Conservation (phyloP, 2,329 filamentous ascomycete species). For the Botryosphaeria dothidea region DNA sequence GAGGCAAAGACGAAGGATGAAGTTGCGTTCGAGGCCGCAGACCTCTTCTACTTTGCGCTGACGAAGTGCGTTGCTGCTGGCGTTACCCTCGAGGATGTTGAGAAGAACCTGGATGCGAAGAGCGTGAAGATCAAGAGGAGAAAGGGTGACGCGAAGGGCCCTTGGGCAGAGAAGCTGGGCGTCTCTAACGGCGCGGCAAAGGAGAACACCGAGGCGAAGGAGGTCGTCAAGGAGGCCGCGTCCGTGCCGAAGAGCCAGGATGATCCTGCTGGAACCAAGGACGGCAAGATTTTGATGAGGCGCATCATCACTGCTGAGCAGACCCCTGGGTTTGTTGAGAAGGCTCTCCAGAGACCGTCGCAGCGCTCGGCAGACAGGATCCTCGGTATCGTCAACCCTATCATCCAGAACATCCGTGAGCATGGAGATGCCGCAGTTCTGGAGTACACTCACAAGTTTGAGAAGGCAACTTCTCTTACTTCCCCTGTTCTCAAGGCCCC, state of each 20-base stretch:
- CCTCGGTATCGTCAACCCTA: slow-evolving; percentile 85
- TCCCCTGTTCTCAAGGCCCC: slow-evolving; percentile 89
- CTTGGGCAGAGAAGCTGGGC: slow-evolving; percentile 78
- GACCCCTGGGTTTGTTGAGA: slow-evolving; percentile 64
- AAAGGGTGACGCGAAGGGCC: slow-evolving; percentile 90
- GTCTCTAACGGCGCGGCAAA: slow-evolving; percentile 26
- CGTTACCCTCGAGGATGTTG: slow-evolving; percentile 84
- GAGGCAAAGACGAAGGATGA: slow-evolving; percentile 80
- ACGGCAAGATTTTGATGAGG: slow-evolving; percentile 76
- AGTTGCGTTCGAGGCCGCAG: slow-evolving; percentile 90
- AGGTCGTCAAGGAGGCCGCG: slow-evolving; percentile 52
- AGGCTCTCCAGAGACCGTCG: slow-evolving; percentile 82
- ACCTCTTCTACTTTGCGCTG: slow-evolving; percentile 93
- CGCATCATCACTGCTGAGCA: slow-evolving; percentile 70
- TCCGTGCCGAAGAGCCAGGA: slow-evolving; percentile 54
- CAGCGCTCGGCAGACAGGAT: slow-evolving; percentile 95
- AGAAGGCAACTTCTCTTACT: slow-evolving; percentile 88
- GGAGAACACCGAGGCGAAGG: slow-evolving; percentile 30
- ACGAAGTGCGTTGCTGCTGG: slow-evolving; percentile 85
- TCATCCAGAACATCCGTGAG: slow-evolving; percentile 81
- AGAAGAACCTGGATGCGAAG: slow-evolving; percentile 91
- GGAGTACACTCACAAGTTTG: slow-evolving; percentile 95
- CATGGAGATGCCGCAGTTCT: slow-evolving; percentile 87
- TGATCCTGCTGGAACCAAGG: slow-evolving; percentile 49
- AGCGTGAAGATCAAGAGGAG: slow-evolving; percentile 92